A percentile compares a stretch with the other conserved stretches of the same genome.
Conservation (phyloP, 257 asterid species). For the Solanum raphanifolium region DNA sequence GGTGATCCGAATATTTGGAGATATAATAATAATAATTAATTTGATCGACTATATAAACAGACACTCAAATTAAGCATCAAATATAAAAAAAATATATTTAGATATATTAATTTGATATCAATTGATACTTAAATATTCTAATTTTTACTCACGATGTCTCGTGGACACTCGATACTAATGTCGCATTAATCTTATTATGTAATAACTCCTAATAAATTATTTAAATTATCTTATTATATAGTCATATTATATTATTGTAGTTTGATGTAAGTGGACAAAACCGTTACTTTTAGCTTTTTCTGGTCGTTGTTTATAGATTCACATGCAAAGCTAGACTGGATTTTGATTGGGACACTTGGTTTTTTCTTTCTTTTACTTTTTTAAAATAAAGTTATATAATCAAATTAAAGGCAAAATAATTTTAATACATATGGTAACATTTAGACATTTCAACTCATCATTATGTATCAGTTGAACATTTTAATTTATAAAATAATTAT, state of each 20-base stretch:
- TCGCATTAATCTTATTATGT: not conserved
- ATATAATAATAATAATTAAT: not conserved
- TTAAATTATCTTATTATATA: not conserved
- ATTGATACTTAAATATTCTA: no score
- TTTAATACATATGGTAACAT: no score
- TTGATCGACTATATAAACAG: not conserved
- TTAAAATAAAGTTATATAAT: not conserved
- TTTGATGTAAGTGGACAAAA: not conserved
- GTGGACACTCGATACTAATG: not conserved
- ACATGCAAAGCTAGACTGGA: not conserved
- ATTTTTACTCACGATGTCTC: no score
- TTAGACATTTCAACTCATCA: not conserved
- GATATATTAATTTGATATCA: not conserved
- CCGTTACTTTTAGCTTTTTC: not conserved
- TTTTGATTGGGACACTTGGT: not conserved
- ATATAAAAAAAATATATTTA: not conserved
- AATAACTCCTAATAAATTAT: not conserved
- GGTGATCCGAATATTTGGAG: constrained; percentile 16
- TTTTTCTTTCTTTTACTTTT: not conserved
- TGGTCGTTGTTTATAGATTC: not conserved
- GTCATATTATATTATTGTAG: not conserved
- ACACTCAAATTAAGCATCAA: not conserved
- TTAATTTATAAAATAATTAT: no score
- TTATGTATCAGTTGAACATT: no score
- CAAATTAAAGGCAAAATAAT: not conserved